Percentiles rank a stretch among this genome's conserved stretches.
phyloP scores from a whole-genome alignment of 441 rosid genomes.

The Eutrema salsugineum region DNA sequence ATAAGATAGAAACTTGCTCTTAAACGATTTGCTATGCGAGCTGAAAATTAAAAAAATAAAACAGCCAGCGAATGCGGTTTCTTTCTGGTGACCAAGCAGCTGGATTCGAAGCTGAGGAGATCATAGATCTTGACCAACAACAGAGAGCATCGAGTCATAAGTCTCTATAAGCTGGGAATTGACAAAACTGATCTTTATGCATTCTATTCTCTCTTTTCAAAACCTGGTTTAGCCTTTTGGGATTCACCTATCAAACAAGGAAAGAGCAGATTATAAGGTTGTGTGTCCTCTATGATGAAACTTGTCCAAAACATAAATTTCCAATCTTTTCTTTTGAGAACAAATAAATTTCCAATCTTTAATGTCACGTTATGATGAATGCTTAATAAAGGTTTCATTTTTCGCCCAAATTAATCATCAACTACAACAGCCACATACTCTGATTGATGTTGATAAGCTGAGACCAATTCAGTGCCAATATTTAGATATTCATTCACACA shows the following conservation, averaged over 20 bases:
- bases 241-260: conserved; percentile 26
- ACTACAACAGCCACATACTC: neutral
- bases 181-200: conserved; percentile 12
- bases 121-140: conserved; percentile 14
- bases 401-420: neutral
- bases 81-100: conserved; percentile 6
- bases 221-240: neutral
- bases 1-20: conserved; percentile 21
- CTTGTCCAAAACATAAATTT: neutral
- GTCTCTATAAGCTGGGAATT: neutral
- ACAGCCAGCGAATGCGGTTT: conserved; percentile 12
- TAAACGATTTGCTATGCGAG: conserved; percentile 20
- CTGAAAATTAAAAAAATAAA: conserved; percentile 5
- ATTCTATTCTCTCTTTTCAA: neutral
- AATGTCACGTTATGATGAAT: neutral
- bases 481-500: neutral
- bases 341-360: neutral
- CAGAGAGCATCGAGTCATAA: neutral
- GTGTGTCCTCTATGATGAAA: neutral
- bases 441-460: no score
- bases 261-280: neutral
- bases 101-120: neutral
- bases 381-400: neutral
- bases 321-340: no score
- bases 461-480: neutral